phyloP scores from a whole-genome alignment of 352 stramenopile genomes.

The Pythium monospermum region DNA sequence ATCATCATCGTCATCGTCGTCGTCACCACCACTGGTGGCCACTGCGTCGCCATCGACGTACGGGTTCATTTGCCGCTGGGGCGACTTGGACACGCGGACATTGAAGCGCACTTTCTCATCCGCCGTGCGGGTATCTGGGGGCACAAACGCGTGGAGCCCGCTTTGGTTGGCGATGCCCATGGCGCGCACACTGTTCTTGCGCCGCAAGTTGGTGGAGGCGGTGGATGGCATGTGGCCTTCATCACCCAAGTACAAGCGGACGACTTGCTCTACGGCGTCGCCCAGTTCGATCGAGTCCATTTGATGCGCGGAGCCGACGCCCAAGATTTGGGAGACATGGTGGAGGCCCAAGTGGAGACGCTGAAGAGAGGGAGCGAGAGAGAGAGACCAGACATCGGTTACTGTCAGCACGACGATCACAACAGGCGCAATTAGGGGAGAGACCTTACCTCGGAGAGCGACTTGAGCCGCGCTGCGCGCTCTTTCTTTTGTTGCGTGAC shows the following conservation, averaged over 20 bases:
- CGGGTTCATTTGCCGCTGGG: slow-evolving; percentile 57
- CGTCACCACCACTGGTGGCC: slow-evolving; percentile 1
- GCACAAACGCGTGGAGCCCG: slow-evolving; percentile 25
- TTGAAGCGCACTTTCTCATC: slow-evolving; percentile 76
- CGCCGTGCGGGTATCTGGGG: slow-evolving; percentile 36
- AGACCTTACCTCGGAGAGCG: slow-evolving; percentile 58
- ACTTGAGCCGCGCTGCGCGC: slow-evolving; percentile 43
- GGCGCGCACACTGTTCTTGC: slow-evolving; percentile 69
- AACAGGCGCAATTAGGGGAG: too few relatives aligned
- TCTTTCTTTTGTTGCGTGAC: slow-evolving; percentile 72
- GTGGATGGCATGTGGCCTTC: slow-evolving; percentile 54
- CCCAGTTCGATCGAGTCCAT: slow-evolving; percentile 60
- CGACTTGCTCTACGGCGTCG: slow-evolving; percentile 71
- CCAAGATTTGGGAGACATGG: slow-evolving; percentile 73
- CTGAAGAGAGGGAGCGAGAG: too few relatives aligned
- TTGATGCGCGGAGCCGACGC: slow-evolving; percentile 34
- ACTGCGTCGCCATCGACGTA: slow-evolving; percentile 30
- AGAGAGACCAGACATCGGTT: too few relatives aligned
- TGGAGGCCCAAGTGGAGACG: slow-evolving; percentile 71
- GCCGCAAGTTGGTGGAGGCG: slow-evolving; percentile 44
- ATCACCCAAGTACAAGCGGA: slow-evolving; percentile 69
- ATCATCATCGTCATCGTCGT: slow-evolving; percentile 21
- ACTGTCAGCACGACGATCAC: too few relatives aligned
- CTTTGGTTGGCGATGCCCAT: slow-evolving; percentile 30
- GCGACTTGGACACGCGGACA: slow-evolving; percentile 47